A percentile compares a stretch with the other conserved stretches of the same genome.
Conservation (phyloP, 2,329 filamentous ascomycete species). For the Calonectria naviculata region DNA sequence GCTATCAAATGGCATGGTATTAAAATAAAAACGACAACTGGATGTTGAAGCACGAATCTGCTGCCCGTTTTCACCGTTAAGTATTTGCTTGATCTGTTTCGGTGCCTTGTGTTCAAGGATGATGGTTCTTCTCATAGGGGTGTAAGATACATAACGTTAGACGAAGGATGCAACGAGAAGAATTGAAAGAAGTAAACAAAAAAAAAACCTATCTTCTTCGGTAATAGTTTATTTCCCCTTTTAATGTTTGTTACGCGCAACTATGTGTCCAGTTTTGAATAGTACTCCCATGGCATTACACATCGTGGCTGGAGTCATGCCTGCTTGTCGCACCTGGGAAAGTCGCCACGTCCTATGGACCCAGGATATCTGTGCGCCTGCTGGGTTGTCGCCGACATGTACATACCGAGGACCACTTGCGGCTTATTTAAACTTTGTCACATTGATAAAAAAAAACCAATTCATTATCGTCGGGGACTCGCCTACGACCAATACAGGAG, state of each 20-base stretch:
- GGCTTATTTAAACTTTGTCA: constrained; percentile 5
- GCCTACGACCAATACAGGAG: background rate
- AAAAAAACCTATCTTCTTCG: too few relatives aligned
- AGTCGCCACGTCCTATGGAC: background rate
- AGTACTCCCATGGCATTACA: constrained; percentile 1
- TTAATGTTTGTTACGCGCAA: background rate
- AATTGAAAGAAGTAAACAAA: too few relatives aligned
- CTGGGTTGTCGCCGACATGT: background rate
- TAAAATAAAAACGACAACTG: background rate
- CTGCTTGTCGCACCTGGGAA: background rate
- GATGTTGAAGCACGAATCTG: too few relatives aligned
- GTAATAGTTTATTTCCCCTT: background rate
- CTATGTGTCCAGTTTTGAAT: background rate
- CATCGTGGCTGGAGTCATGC: constrained; percentile 6
- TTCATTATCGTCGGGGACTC: background rate
- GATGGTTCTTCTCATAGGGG: too few relatives aligned
- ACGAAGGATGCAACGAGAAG: too few relatives aligned
- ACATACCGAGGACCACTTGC: background rate
- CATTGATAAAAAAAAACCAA: background rate
- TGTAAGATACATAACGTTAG: too few relatives aligned
- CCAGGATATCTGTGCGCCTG: background rate
- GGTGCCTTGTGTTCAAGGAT: too few relatives aligned
- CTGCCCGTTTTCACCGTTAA: too few relatives aligned
- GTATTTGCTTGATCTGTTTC: background rate
- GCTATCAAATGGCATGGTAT: background rate